phyloP scores from a whole-genome alignment of 345 rosid genomes.

The Cardamine resedifolia region DNA sequence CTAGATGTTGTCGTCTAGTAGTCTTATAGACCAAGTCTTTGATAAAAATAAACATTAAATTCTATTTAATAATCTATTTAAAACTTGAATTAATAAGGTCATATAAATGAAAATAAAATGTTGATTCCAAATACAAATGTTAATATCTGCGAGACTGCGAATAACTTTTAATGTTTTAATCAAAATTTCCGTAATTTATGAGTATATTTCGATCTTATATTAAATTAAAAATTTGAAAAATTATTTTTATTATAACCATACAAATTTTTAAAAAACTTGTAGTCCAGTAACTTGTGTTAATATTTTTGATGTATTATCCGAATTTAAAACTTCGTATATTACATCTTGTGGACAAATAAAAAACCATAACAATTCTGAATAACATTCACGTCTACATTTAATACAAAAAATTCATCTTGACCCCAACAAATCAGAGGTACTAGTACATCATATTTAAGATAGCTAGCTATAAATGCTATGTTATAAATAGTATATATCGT shows the following conservation, averaged over 20 bases:
- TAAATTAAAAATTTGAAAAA: too few relatives aligned
- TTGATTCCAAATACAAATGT: not conserved
- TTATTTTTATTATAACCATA: too few relatives aligned
- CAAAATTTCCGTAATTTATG: too few relatives aligned
- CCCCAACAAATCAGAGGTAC: not conserved
- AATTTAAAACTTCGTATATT: not conserved
- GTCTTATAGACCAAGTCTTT: not conserved
- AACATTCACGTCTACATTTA: not conserved
- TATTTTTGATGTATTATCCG: too few relatives aligned
- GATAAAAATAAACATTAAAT: not conserved
- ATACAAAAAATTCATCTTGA: not conserved
- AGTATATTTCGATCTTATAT: too few relatives aligned
- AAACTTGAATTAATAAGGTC: not conserved
- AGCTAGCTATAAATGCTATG: not conserved
- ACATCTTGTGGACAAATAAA: not conserved
- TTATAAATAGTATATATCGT: too few relatives aligned
- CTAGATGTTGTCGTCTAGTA: not conserved
- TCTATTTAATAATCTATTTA: not conserved
- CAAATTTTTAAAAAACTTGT: too few relatives aligned
- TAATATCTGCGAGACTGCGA: too few relatives aligned
- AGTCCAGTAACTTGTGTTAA: too few relatives aligned
- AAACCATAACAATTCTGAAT: not conserved
- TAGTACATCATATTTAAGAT: not conserved
- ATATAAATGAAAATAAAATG: not conserved
- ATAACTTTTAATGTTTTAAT: too few relatives aligned